phyloP scores from a whole-genome alignment of 2,329 filamentous ascomycete genomes.

The Colletotrichum cordylinicola region DNA sequence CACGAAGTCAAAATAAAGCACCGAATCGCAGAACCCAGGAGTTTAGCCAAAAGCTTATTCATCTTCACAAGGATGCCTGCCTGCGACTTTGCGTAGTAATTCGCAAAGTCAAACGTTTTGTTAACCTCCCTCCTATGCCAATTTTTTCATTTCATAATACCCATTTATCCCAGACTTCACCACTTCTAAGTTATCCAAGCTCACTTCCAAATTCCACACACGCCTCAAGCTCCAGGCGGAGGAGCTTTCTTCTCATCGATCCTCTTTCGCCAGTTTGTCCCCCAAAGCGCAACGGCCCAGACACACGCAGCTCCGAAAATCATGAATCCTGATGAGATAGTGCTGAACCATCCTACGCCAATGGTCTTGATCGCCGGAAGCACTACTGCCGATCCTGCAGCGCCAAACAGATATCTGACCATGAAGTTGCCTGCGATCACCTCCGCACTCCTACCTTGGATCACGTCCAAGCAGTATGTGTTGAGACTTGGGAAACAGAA shows the following conservation, averaged over 20 bases:
- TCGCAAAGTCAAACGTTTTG: neutral
- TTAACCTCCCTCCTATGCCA: neutral
- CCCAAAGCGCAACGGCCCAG: slow-evolving; percentile 16
- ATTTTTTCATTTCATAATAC: neutral
- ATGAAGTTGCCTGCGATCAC: slow-evolving; percentile 78
- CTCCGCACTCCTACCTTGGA: slow-evolving; percentile 17
- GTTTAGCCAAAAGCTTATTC: neutral
- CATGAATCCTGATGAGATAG: slow-evolving; percentile 52
- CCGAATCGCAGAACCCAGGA: neutral
- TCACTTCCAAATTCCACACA: neutral
- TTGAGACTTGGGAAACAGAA: slow-evolving; percentile 75
- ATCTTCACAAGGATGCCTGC: neutral
- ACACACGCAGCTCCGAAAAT: slow-evolving; percentile 24
- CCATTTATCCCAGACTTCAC: neutral
- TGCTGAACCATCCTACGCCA: slow-evolving; percentile 83
- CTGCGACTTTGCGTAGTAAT: neutral
- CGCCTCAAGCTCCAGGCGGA: neutral
- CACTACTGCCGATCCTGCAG: slow-evolving; percentile 72
- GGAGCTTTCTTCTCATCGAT: neutral
- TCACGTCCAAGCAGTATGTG: slow-evolving; percentile 48
- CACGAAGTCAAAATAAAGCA: neutral
- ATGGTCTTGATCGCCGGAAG: slow-evolving; percentile 76
- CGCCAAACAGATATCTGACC: slow-evolving; percentile 77
- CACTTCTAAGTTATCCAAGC: neutral
- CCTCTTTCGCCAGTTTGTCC: slow-evolving; percentile 2